Evolutionary conservation across 2,329 filamentous ascomycete species (phyloP).

Genomic region (Trichophyton schoenleinii): DNA sequence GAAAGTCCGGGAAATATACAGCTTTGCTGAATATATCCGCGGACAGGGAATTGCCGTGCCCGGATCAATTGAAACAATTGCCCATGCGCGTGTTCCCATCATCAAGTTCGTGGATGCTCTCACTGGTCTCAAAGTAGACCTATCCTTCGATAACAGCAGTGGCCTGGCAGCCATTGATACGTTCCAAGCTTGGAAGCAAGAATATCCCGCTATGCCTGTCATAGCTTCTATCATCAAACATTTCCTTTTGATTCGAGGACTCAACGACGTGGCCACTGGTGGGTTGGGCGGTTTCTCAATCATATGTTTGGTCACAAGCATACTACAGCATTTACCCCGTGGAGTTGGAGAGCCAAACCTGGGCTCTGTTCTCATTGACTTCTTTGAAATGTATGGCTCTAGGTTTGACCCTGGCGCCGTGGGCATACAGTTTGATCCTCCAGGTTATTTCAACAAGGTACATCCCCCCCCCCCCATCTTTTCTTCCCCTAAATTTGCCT

Average conservation of each 20-base stretch:
- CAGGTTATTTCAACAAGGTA: constrained; percentile 67
- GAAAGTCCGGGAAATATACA: constrained; percentile 44
- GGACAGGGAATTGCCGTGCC: constrained; percentile 44
- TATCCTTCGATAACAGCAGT: constrained; percentile 86
- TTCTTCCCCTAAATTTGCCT: background rate
- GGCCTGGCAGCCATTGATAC: constrained; percentile 70
- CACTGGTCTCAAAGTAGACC: constrained; percentile 74
- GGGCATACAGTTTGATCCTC: constrained; percentile 65
- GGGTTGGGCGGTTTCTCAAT: constrained; percentile 90
- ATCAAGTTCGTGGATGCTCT: constrained; percentile 74
- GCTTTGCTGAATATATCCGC: constrained; percentile 50
- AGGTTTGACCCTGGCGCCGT: constrained; percentile 57
- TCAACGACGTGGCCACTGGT: constrained; percentile 85
- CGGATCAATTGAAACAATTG: constrained; percentile 54
- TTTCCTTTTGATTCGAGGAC: constrained; percentile 71
- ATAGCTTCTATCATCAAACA: constrained; percentile 87
- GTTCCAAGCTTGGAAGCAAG: constrained; percentile 63
- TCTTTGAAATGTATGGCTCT: constrained; percentile 80
- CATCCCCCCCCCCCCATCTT: background rate
- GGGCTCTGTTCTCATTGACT: constrained; percentile 71
- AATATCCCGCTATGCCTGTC: constrained; percentile 74
- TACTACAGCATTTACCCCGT: constrained; percentile 68
- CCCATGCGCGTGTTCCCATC: constrained; percentile 71
- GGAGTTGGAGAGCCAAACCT: constrained; percentile 57
- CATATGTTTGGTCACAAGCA: constrained; percentile 83